A percentile compares a stretch with the other conserved stretches of the same genome.
These are phyloP conservation scores for Blastobotrys serpentis DNA, from an alignment of 1,139 yeast genomes.

Conservation along the genomic window DNA sequence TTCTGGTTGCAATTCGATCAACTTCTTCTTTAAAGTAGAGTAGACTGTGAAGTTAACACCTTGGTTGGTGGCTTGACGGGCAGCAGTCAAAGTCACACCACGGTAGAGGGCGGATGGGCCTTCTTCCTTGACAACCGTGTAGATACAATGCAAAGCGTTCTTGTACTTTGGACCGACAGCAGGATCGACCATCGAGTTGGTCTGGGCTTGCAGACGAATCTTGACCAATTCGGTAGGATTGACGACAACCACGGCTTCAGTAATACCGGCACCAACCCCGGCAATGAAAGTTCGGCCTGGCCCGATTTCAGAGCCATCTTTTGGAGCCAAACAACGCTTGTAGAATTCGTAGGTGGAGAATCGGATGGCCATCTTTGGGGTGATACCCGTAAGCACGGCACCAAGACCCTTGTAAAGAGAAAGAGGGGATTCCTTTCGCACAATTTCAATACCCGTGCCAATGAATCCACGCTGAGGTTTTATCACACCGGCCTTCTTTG, in stretches of 20 bases:
- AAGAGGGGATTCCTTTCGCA: constrained; percentile 74
- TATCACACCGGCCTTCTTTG: constrained; percentile 46
- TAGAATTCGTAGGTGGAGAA: constrained; percentile 91
- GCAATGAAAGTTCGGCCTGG: constrained; percentile 70
- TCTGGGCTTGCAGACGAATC: constrained; percentile 94
- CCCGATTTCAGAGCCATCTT: constrained; percentile 67
- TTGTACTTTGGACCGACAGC: constrained; percentile 78
- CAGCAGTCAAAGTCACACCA: constrained; percentile 94
- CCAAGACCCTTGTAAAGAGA: constrained; percentile 95
- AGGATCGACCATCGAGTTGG: constrained; percentile 84
- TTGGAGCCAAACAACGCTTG: constrained; percentile 62
- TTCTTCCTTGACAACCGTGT: constrained; percentile 82
- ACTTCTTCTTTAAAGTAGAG: constrained; percentile 72
- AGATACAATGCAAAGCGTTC: constrained; percentile 90
- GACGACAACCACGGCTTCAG: constrained; percentile 92
- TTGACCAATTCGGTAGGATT: constrained; percentile 98
- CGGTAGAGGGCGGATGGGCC: constrained; percentile 86
- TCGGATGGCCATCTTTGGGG: constrained; percentile 97
- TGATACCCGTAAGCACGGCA: constrained; percentile 95
- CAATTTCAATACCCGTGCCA: constrained; percentile 76
- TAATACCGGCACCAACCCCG: constrained; percentile 97
- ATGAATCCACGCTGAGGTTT: constrained; percentile 65
- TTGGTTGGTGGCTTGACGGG: constrained; percentile 97
- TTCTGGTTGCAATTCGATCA: constrained; percentile 62
- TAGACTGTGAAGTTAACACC: constrained; percentile 98